Percentiles rank a stretch among this genome's conserved stretches.
Evolutionary conservation across 1,284 basidiomycete genomes (phyloP).

Genomic region (Sanghuangporus baumii): DNA sequence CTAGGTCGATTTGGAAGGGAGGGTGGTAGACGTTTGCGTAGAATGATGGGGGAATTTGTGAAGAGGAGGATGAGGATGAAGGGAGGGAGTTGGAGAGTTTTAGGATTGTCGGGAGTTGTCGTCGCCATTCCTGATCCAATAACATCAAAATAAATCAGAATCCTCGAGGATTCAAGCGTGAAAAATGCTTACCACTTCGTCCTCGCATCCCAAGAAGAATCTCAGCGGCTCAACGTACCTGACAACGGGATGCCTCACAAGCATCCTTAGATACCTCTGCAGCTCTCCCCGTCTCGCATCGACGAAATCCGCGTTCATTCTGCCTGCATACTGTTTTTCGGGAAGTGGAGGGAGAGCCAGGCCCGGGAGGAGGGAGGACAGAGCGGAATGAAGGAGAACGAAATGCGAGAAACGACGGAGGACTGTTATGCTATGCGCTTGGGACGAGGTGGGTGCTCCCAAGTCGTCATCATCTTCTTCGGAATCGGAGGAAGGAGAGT

Average conservation of each 20-base stretch:
- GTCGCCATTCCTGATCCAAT: slow-evolving; percentile 60
- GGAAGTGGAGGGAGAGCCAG: slow-evolving; percentile 77
- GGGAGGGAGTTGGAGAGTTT: slow-evolving; percentile 49
- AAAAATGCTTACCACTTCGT: slow-evolving; percentile 49
- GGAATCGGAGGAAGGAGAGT: slow-evolving; percentile 28
- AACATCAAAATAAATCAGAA: background rate
- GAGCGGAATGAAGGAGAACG: slow-evolving; percentile 65
- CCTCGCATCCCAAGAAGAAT: slow-evolving; percentile 74
- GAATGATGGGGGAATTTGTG: slow-evolving; percentile 51
- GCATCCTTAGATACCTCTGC: slow-evolving; percentile 66
- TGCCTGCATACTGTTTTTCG: slow-evolving; percentile 75
- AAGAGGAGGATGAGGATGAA: slow-evolving; percentile 37
- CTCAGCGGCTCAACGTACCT: slow-evolving; percentile 77
- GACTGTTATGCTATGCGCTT: slow-evolving; percentile 45
- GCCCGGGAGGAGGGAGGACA: slow-evolving; percentile 63
- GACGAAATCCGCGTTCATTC: slow-evolving; percentile 77
- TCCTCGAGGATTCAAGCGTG: background rate
- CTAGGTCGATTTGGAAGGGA: slow-evolving; percentile 71
- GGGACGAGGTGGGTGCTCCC: no score
- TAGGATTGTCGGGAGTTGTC: slow-evolving; percentile 44
- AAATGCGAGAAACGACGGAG: slow-evolving; percentile 83
- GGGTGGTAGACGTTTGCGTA: slow-evolving; percentile 81
- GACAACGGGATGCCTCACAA: slow-evolving; percentile 75
- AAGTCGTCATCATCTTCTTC: slow-evolving; percentile 16
- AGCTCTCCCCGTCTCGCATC: slow-evolving; percentile 77